phyloP scores from a whole-genome alignment of 2,329 filamentous ascomycete species.

The Xylaria sp. region DNA sequence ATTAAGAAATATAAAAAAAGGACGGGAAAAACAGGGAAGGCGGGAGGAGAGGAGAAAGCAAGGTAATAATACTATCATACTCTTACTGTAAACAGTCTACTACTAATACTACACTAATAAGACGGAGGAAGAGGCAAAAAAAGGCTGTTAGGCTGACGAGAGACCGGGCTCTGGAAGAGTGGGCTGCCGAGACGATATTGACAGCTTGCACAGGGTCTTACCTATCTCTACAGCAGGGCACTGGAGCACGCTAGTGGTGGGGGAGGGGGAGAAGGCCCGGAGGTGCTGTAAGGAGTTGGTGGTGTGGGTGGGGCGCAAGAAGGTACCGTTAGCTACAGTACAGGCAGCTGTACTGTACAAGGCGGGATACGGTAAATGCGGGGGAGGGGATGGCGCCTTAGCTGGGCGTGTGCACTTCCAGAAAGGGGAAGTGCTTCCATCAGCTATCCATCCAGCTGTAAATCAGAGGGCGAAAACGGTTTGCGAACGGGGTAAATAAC shows the following conservation, averaged over 20 bases:
- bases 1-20: background rate
- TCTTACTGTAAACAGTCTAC: background rate
- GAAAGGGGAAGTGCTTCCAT: slow-evolving; percentile 27
- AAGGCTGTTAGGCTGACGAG: slow-evolving; percentile 37
- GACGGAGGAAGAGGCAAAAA: slow-evolving; percentile 30
- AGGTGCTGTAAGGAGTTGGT: background rate
- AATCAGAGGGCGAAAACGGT: slow-evolving; percentile 16
- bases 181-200: slow-evolving; percentile 11
- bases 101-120: slow-evolving; percentile 10
- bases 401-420: slow-evolving; percentile 14
- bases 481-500: slow-evolving; percentile 18
- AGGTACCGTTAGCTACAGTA: background rate
- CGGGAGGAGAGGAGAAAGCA: background rate
- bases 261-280: background rate
- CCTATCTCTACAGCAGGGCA: background rate
- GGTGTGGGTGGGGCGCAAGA: background rate
- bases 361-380: slow-evolving; percentile 26
- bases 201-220: background rate
- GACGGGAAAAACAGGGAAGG: slow-evolving; percentile 20
- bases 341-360: background rate
- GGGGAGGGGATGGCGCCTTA: slow-evolving; percentile 13
- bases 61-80: background rate
- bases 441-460: background rate
- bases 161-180: slow-evolving; percentile 26
- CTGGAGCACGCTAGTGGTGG: background rate